Evolutionary conservation across 352 stramenopile species (phyloP).

Genomic region (Globisporangium paroecandrum): DNA sequence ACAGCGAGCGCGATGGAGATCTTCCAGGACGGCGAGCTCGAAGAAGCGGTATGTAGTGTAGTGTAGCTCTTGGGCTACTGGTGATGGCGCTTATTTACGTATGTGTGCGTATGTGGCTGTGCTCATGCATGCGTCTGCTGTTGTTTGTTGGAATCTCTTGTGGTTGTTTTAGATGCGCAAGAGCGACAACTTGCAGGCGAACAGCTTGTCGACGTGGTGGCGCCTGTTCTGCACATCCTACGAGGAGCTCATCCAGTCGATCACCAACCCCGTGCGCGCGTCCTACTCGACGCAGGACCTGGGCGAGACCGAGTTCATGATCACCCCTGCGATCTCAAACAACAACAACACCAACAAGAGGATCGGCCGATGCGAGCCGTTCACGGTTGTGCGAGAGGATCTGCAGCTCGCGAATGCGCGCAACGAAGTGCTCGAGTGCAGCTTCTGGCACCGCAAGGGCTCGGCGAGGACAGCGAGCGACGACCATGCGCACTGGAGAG

Average conservation of each 20-base stretch:
- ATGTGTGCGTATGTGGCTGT: neutral
- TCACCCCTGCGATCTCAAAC: constrained; percentile 14
- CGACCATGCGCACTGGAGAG: constrained; percentile 3
- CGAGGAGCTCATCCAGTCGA: constrained; percentile 68
- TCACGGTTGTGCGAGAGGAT: constrained; percentile 45
- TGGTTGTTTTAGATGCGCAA: constrained; percentile 43
- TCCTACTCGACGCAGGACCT: constrained; percentile 57
- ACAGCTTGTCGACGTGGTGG: constrained; percentile 60
- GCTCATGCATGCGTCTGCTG: neutral
- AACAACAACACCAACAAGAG: neutral
- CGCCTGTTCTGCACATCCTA: constrained; percentile 71
- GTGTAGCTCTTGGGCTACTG: neutral
- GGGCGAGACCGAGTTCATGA: constrained; percentile 25
- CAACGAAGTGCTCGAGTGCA: constrained; percentile 58
- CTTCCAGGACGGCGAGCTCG: constrained; percentile 75
- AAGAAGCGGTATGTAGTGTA: constrained; percentile 48
- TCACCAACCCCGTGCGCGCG: constrained; percentile 58
- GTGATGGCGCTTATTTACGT: no score
- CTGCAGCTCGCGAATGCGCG: constrained; percentile 51
- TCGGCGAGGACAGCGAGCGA: neutral
- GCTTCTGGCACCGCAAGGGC: constrained; percentile 50
- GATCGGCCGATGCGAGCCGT: neutral
- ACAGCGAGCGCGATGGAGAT: constrained; percentile 54
- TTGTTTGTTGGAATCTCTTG: neutral
- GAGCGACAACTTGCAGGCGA: constrained; percentile 42